Evolutionary conservation across 2,329 filamentous ascomycete genomes (phyloP).

Genomic region (Paecilomyces variotii): DNA sequence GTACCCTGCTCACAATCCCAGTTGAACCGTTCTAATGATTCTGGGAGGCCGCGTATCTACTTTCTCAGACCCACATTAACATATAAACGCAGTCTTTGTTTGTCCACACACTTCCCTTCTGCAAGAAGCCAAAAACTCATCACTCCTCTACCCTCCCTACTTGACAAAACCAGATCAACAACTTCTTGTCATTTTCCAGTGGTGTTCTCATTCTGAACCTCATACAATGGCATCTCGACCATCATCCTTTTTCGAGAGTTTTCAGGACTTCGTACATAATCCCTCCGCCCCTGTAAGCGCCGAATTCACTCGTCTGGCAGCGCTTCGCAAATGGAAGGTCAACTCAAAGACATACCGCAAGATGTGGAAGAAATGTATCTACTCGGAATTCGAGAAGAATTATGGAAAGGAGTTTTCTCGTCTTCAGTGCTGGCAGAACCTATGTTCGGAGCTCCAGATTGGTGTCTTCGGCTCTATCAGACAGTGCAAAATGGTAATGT

Average conservation of each 20-base stretch:
- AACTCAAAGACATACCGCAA: slow-evolving; percentile 12
- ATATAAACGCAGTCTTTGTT: no score
- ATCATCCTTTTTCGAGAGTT: slow-evolving; percentile 7
- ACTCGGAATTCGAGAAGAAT: slow-evolving; percentile 11
- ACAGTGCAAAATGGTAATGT: slow-evolving; percentile 18
- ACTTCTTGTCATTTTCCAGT: no score
- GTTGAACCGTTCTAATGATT: no score
- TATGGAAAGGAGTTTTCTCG: slow-evolving; percentile 7
- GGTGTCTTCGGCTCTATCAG: slow-evolving; percentile 12
- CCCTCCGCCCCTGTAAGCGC: slow-evolving; percentile 6
- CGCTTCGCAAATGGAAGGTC: slow-evolving; percentile 12
- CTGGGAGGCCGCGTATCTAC: no score
- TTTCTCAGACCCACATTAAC: no score
- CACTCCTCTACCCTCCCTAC: no score
- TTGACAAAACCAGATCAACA: no score
- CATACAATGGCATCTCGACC: not conserved
- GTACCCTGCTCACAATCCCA: no score
- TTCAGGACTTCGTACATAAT: slow-evolving; percentile 9
- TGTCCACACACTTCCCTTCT: no score
- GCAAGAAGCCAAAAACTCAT: no score
- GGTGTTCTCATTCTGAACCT: not conserved
- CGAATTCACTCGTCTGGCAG: slow-evolving; percentile 14
- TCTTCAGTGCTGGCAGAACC: slow-evolving; percentile 14
- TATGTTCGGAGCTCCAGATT: slow-evolving; percentile 19
- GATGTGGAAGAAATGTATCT: slow-evolving; percentile 15